phyloP scores from a whole-genome alignment of 2,329 filamentous ascomycete genomes.

The Pseudogymnoascus sp. region DNA sequence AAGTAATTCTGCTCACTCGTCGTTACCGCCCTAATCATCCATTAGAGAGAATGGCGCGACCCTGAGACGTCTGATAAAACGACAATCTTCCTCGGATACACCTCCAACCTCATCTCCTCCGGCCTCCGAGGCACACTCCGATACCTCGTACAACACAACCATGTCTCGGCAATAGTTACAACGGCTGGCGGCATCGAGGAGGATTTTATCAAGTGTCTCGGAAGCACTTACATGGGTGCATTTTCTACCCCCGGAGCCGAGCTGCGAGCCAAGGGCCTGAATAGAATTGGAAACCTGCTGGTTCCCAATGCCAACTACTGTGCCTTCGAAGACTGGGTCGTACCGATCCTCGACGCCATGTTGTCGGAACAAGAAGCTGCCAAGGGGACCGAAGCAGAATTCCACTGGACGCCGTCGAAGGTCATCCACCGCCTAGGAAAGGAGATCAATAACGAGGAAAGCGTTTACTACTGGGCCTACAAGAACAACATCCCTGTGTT shows the following conservation, averaged over 20 bases:
- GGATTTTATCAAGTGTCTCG: slow-evolving; percentile 97
- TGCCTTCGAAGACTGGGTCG: slow-evolving; percentile 93
- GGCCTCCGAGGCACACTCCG: slow-evolving; percentile 86
- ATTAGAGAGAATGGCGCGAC: slow-evolving; percentile 71
- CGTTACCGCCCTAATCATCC: slow-evolving; percentile 5
- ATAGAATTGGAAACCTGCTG: slow-evolving; percentile 90
- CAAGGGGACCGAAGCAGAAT: slow-evolving; percentile 60
- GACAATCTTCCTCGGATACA: slow-evolving; percentile 96
- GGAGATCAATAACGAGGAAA: slow-evolving; percentile 88
- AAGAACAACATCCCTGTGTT: slow-evolving; percentile 97
- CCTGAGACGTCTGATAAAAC: slow-evolving; percentile 72
- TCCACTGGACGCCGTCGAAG: slow-evolving; percentile 91
- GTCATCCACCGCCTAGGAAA: slow-evolving; percentile 84
- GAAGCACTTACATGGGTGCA: slow-evolving; percentile 83
- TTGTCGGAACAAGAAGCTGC: slow-evolving; percentile 85
- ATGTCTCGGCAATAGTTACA: slow-evolving; percentile 89
- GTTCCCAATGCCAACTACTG: slow-evolving; percentile 98
- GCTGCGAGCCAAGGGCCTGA: slow-evolving; percentile 79
- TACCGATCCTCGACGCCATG: slow-evolving; percentile 93
- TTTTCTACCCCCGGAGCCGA: slow-evolving; percentile 73
- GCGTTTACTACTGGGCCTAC: slow-evolving; percentile 95
- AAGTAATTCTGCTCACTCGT: slow-evolving; percentile 19
- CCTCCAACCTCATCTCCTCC: slow-evolving; percentile 94
- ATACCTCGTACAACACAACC: slow-evolving; percentile 86
- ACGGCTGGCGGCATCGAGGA: slow-evolving; percentile 95